phyloP scores from a whole-genome alignment of 495 filamentous ascomycete genomes.

The Amorphotheca resinae region DNA sequence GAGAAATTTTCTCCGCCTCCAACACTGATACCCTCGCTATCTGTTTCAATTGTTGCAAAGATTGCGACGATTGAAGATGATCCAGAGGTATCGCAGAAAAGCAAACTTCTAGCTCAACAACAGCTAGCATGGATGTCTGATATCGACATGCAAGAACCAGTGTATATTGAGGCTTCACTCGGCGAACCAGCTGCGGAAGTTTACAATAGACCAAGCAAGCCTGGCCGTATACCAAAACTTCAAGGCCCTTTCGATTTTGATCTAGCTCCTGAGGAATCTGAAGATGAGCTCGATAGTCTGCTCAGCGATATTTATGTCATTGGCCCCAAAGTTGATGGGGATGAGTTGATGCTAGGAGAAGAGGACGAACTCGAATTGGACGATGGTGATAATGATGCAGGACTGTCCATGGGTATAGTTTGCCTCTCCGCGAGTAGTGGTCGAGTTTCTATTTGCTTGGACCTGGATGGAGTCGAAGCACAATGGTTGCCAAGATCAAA shows the following conservation, averaged over 20 bases:
- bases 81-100: slow-evolving; percentile 36
- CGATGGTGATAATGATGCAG: slow-evolving; percentile 41
- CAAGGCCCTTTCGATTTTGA: slow-evolving; percentile 78
- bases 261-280: slow-evolving; percentile 45
- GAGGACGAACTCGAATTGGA: slow-evolving; percentile 41
- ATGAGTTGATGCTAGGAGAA: slow-evolving; percentile 50
- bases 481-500: slow-evolving; percentile 61
- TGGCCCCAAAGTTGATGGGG: slow-evolving; percentile 39
- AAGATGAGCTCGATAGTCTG: slow-evolving; percentile 56
- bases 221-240: slow-evolving; percentile 60
- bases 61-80: slow-evolving; percentile 47
- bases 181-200: slow-evolving; percentile 40
- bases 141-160: slow-evolving; percentile 65
- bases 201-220: slow-evolving; percentile 55
- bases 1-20: slow-evolving; percentile 69
- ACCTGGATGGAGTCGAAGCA: slow-evolving; percentile 67
- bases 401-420: slow-evolving; percentile 57
- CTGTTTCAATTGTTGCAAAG: slow-evolving; percentile 58
- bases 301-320: slow-evolving; percentile 43
- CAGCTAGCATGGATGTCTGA: slow-evolving; percentile 77
- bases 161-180: slow-evolving; percentile 28
- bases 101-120: slow-evolving; percentile 48
- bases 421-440: slow-evolving; percentile 65
- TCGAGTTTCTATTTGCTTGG: slow-evolving; percentile 64
- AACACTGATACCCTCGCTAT: slow-evolving; percentile 62